Evolutionary conservation across 129 eudicot genomes (phyloP).

Genomic region (Artemisia argyi): DNA sequence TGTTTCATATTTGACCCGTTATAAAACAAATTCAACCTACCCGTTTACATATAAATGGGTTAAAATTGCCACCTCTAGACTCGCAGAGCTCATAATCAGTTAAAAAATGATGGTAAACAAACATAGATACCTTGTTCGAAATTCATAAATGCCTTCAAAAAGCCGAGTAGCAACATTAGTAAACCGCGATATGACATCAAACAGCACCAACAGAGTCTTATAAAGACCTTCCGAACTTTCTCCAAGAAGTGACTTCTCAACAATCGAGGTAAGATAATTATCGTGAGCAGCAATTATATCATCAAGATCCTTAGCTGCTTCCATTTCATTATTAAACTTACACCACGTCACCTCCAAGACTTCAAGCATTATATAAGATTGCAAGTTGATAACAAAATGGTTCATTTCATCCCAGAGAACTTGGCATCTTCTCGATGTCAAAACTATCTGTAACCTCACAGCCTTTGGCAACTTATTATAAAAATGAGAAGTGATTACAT

Average conservation of each 20-base stretch:
- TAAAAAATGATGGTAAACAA: not conserved
- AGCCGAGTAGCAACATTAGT: constrained; percentile 62
- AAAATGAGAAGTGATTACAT: constrained; percentile 53
- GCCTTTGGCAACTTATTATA: constrained; percentile 51
- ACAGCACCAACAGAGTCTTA: constrained; percentile 58
- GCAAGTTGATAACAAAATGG: constrained; percentile 79
- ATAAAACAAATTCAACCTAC: not conserved
- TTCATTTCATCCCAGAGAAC: constrained; percentile 93
- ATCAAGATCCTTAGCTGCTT: constrained; percentile 85
- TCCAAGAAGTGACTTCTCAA: constrained; percentile 86
- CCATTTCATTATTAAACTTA: constrained; percentile 73
- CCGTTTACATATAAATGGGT: not conserved
- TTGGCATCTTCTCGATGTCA: constrained; percentile 73
- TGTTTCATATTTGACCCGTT: not conserved
- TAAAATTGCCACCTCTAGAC: not conserved
- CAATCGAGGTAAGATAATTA: constrained; percentile 63
- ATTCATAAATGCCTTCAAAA: constrained; percentile 72
- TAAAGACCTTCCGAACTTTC: constrained; percentile 60
- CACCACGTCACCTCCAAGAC: constrained; percentile 91
- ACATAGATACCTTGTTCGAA: constrained; percentile 58
- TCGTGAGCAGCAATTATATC: constrained; percentile 86
- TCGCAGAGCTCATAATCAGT: no score
- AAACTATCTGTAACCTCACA: constrained; percentile 54
- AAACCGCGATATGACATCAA: constrained; percentile 78
- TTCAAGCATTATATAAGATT: constrained; percentile 89